Conservation (phyloP, 192 early-diverging fungal genomes). For the Ambispora gerdemannii region DNA sequence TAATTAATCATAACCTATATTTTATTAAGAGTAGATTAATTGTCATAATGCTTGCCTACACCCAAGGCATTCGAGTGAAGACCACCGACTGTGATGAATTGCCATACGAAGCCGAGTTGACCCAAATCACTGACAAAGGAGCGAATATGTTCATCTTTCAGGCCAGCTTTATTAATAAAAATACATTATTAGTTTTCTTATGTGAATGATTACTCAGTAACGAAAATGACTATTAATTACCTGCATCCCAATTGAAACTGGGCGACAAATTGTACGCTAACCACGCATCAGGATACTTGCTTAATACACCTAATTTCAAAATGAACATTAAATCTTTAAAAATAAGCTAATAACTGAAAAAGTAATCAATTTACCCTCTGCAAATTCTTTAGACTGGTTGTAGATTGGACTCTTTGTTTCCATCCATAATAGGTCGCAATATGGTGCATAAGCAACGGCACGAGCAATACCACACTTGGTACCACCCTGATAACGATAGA, state of each 20-base stretch:
- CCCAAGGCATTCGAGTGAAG: slow-evolving; percentile 91
- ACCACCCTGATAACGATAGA: slow-evolving; percentile 95
- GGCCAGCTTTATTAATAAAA: slow-evolving; percentile 60
- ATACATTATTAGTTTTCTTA: neutral
- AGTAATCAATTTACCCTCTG: slow-evolving; percentile 44
- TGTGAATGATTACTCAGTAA: neutral
- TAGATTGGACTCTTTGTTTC: slow-evolving; percentile 95
- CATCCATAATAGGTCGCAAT: slow-evolving; percentile 90
- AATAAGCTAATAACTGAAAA: neutral
- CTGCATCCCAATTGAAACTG: slow-evolving; percentile 93
- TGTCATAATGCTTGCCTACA: slow-evolving; percentile 44
- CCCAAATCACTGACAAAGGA: slow-evolving; percentile 80
- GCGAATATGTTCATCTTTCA: slow-evolving; percentile 87
- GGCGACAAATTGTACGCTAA: slow-evolving; percentile 96
- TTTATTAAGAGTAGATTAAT: neutral
- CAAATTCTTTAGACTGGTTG: slow-evolving; percentile 87
- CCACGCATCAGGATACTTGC: slow-evolving; percentile 75
- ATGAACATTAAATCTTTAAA: neutral
- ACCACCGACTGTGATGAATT: slow-evolving; percentile 96
- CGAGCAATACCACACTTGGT: slow-evolving; percentile 85
- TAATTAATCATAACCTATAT: neutral
- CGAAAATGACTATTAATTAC: neutral
- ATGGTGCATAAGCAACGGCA: slow-evolving; percentile 73
- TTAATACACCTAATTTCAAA: slow-evolving; percentile 64
- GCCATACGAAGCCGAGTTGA: slow-evolving; percentile 93